Percentiles rank a stretch among this genome's conserved stretches.
These are phyloP conservation scores for Trifolium dubium DNA, from an alignment of 306 rosid genomes.

Conservation along the genomic window DNA sequence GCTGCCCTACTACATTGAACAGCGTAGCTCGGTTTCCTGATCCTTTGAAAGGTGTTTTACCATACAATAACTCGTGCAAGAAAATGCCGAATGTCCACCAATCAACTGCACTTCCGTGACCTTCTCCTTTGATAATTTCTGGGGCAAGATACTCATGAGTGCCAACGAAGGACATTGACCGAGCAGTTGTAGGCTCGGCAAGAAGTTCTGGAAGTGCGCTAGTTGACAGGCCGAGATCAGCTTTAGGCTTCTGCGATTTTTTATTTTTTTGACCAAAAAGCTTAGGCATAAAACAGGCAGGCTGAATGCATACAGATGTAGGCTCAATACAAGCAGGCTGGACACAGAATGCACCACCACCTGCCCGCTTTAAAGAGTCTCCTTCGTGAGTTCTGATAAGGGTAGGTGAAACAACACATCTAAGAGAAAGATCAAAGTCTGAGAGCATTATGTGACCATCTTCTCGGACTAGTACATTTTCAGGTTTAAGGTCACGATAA, in stretches of 20 bases:
- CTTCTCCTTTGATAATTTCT: slow-evolving; percentile 62
- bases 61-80: slow-evolving; percentile 54
- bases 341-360: slow-evolving; percentile 52
- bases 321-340: slow-evolving; percentile 55
- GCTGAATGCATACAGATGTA: slow-evolving; percentile 61
- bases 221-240: slow-evolving; percentile 41
- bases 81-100: slow-evolving; percentile 70
- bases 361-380: slow-evolving; percentile 47
- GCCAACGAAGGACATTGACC: slow-evolving; percentile 63
- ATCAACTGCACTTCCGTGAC: slow-evolving; percentile 68
- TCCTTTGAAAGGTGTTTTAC: slow-evolving; percentile 64
- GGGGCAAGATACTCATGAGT: slow-evolving; percentile 66
- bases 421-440: slow-evolving; percentile 54
- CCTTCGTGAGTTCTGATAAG: slow-evolving; percentile 41
- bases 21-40: slow-evolving; percentile 94
- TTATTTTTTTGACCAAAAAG: slow-evolving; percentile 49
- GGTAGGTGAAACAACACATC: slow-evolving; percentile 51
- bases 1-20: slow-evolving; percentile 96
- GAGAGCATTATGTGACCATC: slow-evolving; percentile 67
- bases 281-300: slow-evolving; percentile 53
- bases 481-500: slow-evolving; percentile 57
- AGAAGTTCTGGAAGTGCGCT: slow-evolving; percentile 56
- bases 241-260: slow-evolving; percentile 47
- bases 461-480: slow-evolving; percentile 59
- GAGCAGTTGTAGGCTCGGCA: slow-evolving; percentile 60